Evolutionary conservation across 2,329 filamentous ascomycete species (phyloP).

Genomic region (Camptophora hylomeconis): DNA sequence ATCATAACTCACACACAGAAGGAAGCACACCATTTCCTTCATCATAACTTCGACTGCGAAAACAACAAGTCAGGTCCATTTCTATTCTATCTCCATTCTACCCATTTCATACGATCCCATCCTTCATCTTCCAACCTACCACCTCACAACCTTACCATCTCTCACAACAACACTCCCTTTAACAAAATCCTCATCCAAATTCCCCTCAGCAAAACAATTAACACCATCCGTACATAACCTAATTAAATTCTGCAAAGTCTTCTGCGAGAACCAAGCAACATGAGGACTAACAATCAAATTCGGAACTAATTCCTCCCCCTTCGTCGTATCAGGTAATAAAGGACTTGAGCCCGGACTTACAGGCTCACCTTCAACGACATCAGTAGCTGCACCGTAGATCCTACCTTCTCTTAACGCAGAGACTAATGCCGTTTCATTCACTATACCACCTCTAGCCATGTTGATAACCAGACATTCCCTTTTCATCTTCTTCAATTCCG

Average conservation of each 20-base stretch:
- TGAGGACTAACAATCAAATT: slow-evolving; percentile 41
- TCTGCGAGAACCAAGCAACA: slow-evolving; percentile 38
- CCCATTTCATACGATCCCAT: no score
- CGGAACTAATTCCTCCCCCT: slow-evolving; percentile 28
- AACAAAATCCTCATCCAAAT: no score
- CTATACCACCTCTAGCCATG: slow-evolving; percentile 37
- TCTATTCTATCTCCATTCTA: no score
- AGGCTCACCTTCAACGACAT: slow-evolving; percentile 39
- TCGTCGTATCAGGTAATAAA: slow-evolving; percentile 24
- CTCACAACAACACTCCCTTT: no score
- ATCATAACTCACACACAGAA: no score
- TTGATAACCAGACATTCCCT: slow-evolving; percentile 35
- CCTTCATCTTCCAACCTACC: no score
- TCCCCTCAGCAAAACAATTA: no score
- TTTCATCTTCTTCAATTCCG: slow-evolving; percentile 33
- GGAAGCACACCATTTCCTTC: no score
- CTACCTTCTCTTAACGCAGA: slow-evolving; percentile 30
- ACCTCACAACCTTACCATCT: no score
- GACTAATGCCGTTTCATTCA: slow-evolving; percentile 37
- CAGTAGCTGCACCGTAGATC: slow-evolving; percentile 37
- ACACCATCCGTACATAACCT: slow-evolving; percentile 31
- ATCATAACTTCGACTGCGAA: no score
- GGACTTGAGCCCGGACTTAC: slow-evolving; percentile 30
- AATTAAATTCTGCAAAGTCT: slow-evolving; percentile 33
- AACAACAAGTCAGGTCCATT: no score